Evolutionary conservation across 192 early-diverging fungal species (phyloP).

Genomic region (Mortierella alpina): DNA sequence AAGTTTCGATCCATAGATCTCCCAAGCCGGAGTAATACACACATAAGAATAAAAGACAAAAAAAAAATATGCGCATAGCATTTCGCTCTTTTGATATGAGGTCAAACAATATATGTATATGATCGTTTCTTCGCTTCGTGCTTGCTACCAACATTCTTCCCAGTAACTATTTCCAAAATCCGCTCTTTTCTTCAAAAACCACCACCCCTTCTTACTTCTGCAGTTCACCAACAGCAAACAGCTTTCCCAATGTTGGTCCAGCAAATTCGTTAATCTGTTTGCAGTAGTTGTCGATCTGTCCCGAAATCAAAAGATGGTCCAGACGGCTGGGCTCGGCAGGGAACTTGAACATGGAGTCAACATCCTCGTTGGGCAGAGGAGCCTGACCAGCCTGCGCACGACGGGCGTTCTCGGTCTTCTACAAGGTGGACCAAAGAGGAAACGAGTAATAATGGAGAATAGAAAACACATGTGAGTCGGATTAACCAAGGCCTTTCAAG

Average conservation of each 20-base stretch:
- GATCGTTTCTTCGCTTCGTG: no score
- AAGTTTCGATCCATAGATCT: no score
- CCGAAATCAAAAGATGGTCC: slow-evolving; percentile 88
- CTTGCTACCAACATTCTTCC: background rate
- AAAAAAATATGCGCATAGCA: no score
- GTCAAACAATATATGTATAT: no score
- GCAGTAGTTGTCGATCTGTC: slow-evolving; percentile 92
- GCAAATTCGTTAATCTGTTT: slow-evolving; percentile 94
- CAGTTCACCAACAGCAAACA: slow-evolving; percentile 85
- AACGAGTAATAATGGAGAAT: slow-evolving; percentile 21
- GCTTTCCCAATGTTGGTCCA: slow-evolving; percentile 93
- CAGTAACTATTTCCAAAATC: background rate
- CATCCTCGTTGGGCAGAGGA: slow-evolving; percentile 84
- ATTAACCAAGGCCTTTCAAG: background rate
- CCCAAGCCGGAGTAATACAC: no score
- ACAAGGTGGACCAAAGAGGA: background rate
- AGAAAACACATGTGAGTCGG: background rate
- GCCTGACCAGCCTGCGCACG: slow-evolving; percentile 73
- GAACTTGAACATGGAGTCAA: slow-evolving; percentile 74
- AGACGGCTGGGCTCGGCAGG: slow-evolving; percentile 91
- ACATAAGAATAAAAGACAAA: no score
- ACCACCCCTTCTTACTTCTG: slow-evolving; percentile 63
- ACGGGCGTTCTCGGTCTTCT: slow-evolving; percentile 80
- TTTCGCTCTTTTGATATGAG: no score
- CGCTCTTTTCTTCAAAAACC: background rate